Evolutionary conservation across 495 filamentous ascomycete species (phyloP).

Genomic region (Hypomontagnella submonticulosa): DNA sequence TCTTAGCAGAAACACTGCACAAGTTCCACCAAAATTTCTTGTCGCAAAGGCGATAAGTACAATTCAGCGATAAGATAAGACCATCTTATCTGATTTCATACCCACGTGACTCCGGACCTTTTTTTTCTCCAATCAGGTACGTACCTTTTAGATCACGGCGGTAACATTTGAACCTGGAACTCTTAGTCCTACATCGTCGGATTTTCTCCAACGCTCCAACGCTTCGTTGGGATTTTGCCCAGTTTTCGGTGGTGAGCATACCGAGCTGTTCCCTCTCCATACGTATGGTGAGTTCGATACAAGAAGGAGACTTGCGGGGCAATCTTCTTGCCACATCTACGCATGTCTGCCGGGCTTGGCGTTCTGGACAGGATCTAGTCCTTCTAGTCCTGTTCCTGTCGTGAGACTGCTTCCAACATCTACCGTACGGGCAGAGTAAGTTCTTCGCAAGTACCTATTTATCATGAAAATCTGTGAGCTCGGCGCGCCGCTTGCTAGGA

Average conservation of each 20-base stretch:
- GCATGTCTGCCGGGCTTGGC: conserved; percentile 35
- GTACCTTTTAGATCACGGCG: neutral
- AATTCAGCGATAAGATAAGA: conserved; percentile 22
- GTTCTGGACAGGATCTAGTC: conserved; percentile 17
- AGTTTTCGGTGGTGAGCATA: conserved; percentile 9
- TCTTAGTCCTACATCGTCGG: conserved; percentile 9
- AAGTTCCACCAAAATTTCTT: conserved; percentile 39
- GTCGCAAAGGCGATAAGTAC: neutral
- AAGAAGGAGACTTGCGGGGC: conserved; percentile 16
- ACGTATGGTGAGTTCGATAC: conserved; percentile 13
- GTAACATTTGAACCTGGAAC: neutral
- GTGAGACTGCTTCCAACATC: conserved; percentile 26
- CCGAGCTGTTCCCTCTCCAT: neutral
- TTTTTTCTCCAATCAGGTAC: conserved; percentile 9
- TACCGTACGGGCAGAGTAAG: conserved; percentile 26
- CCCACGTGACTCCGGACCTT: conserved; percentile 23
- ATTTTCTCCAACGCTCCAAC: conserved; percentile 2
- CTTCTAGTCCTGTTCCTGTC: conserved; percentile 11
- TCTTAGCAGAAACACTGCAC: neutral
- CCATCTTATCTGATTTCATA: conserved; percentile 25
- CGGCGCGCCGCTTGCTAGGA: conserved; percentile 9
- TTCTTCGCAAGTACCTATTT: conserved; percentile 43
- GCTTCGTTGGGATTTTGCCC: conserved; percentile 13
- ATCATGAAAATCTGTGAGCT: conserved; percentile 28
- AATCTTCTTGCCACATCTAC: conserved; percentile 23